Conservation (phyloP, 1,139 yeast species). For the Geotrichum europaeum region DNA sequence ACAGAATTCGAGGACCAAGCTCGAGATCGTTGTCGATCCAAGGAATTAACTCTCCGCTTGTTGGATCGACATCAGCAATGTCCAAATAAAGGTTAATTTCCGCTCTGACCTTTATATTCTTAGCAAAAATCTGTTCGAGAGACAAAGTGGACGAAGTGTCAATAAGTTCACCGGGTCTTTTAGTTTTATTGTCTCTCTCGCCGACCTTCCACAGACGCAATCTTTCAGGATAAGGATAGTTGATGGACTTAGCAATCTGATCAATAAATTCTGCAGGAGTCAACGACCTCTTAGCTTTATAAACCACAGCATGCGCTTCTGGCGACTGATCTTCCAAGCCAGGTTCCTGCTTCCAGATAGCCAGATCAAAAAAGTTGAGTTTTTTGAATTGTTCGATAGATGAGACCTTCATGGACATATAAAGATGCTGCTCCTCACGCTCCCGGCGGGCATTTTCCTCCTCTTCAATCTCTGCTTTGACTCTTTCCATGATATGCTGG, state of each 20-base stretch:
- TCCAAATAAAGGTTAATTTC: conserved; percentile 30
- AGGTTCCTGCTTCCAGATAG: conserved; percentile 31
- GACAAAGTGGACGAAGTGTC: conserved; percentile 37
- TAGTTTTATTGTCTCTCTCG: conserved; percentile 68
- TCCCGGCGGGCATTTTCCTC: conserved; percentile 53
- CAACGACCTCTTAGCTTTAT: conserved; percentile 56
- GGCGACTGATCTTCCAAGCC: conserved; percentile 24
- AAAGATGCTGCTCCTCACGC: conserved; percentile 73
- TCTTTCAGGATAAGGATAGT: conserved; percentile 29
- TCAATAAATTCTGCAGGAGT: conserved; percentile 48
- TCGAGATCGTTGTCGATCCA: conserved; percentile 11
- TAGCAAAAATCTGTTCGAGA: conserved; percentile 43
- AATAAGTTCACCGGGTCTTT: conserved; percentile 55
- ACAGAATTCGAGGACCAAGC: conserved; percentile 35
- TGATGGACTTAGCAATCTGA: conserved; percentile 42
- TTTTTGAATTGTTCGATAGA: conserved; percentile 48
- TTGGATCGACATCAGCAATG: conserved; percentile 25
- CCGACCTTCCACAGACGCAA: conserved; percentile 62
- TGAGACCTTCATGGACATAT: conserved; percentile 54
- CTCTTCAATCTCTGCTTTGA: conserved; percentile 56
- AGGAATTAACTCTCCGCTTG: background rate
- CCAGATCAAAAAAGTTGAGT: conserved; percentile 72
- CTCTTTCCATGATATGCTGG: conserved; percentile 56
- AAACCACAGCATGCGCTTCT: conserved; percentile 45
- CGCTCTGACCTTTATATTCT: conserved; percentile 8